Percentiles rank a stretch among this genome's conserved stretches.
Evolutionary conservation across 2,329 filamentous ascomycete species (phyloP).

Genomic region (Colletotrichum chrysophilum): DNA sequence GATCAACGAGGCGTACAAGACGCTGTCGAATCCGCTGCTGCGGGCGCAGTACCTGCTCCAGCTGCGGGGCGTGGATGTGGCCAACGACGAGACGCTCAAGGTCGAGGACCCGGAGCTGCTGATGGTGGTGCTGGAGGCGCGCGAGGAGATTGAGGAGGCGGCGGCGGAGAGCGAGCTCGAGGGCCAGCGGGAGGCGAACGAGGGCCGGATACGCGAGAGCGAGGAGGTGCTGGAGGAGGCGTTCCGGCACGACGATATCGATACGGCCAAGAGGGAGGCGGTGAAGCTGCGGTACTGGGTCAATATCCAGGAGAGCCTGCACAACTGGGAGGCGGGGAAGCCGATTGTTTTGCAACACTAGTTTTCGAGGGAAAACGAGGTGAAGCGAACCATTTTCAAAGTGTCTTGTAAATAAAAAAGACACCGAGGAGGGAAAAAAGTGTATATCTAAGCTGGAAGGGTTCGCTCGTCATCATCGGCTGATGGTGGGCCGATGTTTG

Average conservation of each 20-base stretch:
- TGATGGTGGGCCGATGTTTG: slow-evolving; percentile 20
- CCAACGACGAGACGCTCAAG: slow-evolving; percentile 77
- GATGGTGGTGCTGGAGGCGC: slow-evolving; percentile 79
- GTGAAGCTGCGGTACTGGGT: slow-evolving; percentile 88
- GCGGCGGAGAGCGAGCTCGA: slow-evolving; percentile 68
- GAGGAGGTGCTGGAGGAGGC: slow-evolving; percentile 66
- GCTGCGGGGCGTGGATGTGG: slow-evolving; percentile 76
- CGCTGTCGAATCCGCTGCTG: slow-evolving; percentile 76
- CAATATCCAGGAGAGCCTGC: slow-evolving; percentile 81
- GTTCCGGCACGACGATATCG: slow-evolving; percentile 71
- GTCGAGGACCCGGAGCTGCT: slow-evolving; percentile 73
- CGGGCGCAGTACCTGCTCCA: slow-evolving; percentile 90
- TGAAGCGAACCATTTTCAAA: neutral
- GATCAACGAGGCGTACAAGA: slow-evolving; percentile 93
- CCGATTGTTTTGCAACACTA: slow-evolving; percentile 58
- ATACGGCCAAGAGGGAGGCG: slow-evolving; percentile 72
- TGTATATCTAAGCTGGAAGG: neutral
- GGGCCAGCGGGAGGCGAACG: slow-evolving; percentile 68
- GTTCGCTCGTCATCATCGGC: slow-evolving; percentile 16
- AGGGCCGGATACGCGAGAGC: slow-evolving; percentile 67
- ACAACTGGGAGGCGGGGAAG: slow-evolving; percentile 84
- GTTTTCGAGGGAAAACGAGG: neutral
- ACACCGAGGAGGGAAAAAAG: neutral
- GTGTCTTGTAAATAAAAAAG: neutral
- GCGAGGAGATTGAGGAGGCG: slow-evolving; percentile 77